Base-by-base conservation (phyloP, 768 basidiomycete genomes). In the Hydnomerulius pinastri region DNA sequence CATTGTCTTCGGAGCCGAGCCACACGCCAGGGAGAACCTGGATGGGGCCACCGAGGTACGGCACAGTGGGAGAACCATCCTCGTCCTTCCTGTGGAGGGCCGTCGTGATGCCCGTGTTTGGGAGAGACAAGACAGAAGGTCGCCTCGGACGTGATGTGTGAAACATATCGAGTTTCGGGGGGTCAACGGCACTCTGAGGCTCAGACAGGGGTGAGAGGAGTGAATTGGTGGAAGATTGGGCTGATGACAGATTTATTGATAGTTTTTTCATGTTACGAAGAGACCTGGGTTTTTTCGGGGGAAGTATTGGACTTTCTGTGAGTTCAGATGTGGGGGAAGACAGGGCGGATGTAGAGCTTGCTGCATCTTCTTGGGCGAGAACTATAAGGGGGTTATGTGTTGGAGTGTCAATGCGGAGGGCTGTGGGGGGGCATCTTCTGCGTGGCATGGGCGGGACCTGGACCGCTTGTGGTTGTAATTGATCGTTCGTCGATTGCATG, bases 1-100 rank as follows among this genome's bases (percentile, higher is more conserved):
- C 92, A 59, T 95, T 94, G 70, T 93, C 92, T 68, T 95, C 92
- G 48, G 90, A 90, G 55, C 93, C 94, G 9, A 96, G 82, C 86
- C 87, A 96, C 50, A 96, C 76, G 43, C 86, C 83, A 3, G 92
- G 92, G 39, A 95, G 76, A 61, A 97, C 76, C 69, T 95, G 86
- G 12, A 87, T 71, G 38, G 93, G 94, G 13, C 93, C 93, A 60
- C 87, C 77, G 4, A 76, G 63, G 65, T 97, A 97, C 6, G 93
- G 89, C 2, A 79, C 72, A 21, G 82, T 71, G 8, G 81, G 79
- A 1, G 81, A 79, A 18, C 65, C 65, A 30, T 83, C 85, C 60
- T 86, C 87, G 51, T 83, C 86, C 56, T 77, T 85, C 61, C 85
- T 81, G 55, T 82, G 79, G 20, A 85, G 62, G 39, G 79, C 72